These are phyloP conservation scores for Raffaelea albimanens DNA, from an alignment of 2,329 filamentous ascomycete species.

Conservation along the genomic window DNA sequence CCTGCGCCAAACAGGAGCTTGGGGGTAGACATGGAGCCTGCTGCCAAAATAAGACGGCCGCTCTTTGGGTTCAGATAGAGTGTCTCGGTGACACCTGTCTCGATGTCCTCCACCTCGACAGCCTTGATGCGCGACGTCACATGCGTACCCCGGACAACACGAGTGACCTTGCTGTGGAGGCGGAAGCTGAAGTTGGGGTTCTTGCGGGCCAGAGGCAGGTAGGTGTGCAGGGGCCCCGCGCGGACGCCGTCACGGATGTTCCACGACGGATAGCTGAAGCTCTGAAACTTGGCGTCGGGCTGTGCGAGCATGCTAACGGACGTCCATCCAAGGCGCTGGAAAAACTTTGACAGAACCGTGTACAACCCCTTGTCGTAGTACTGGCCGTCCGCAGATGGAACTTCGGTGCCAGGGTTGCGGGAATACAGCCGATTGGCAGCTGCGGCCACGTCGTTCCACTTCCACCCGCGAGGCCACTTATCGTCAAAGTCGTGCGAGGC, in stretches of 20 bases:
- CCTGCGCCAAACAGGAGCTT: not conserved
- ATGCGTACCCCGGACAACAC: not conserved
- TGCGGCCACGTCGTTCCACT: constrained; percentile 50
- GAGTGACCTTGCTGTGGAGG: not conserved
- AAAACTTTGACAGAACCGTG: not conserved
- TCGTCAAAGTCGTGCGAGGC: constrained; percentile 58
- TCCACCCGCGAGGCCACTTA: constrained; percentile 65
- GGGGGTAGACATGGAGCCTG: not conserved
- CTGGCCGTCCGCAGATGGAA: not conserved
- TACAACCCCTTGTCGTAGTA: not conserved
- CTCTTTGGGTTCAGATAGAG: not conserved
- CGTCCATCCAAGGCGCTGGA: not conserved
- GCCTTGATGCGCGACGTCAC: not conserved
- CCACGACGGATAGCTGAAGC: not conserved
- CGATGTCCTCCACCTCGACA: not conserved
- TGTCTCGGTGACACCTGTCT: not conserved
- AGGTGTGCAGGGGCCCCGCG: not conserved
- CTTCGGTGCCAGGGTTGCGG: not conserved
- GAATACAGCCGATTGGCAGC: constrained; percentile 57
- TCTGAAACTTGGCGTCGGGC: not conserved
- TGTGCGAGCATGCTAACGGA: not conserved
- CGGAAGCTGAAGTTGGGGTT: not conserved
- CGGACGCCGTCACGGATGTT: not conserved
- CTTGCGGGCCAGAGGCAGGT: not conserved
- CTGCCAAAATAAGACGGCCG: not conserved